Base-by-base conservation (phyloP, 2,329 filamentous ascomycete genomes). In the Pseudogymnoascus sp. region DNA sequence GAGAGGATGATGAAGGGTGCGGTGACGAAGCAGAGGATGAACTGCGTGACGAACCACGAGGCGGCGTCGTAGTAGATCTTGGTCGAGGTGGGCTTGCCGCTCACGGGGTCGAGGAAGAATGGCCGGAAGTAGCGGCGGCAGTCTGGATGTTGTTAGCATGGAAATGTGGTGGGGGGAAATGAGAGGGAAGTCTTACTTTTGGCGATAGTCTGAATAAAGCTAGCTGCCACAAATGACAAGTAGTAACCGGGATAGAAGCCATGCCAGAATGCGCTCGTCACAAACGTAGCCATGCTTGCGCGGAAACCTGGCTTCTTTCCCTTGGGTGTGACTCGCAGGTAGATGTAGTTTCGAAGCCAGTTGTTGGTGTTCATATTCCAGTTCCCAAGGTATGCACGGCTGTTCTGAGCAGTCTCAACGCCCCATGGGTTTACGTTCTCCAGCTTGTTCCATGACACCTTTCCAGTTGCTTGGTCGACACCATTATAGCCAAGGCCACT, bases 351-450 rank as follows among this genome's bases (percentile, higher is more conserved):
- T 55, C 92, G 85, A 64, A 99, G 79, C 94, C 94, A 99, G 70
- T 90, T 86, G 74, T 97, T 99, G 10, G 94, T 99, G 75, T 97
- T 97, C 78, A 97, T 96, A 74, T 99, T 99, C 94, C 94, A 99
- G 70, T 86, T 89, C 58, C 87, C 93, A 2, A 99, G 82, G 70
- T 94, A 97, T 1, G 85, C 92, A 61, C 93, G 87, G n/a, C 90
- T 89, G 73, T 97, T 99, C 75, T 97, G 92, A 0, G 93, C 94
- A 0, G 85, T 81, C 76, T 99, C 94, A 29, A 99, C 89, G 2
- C 84, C 85, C 81, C 86, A 87, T 0, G 94, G 89, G 67, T 89
- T 86, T 67, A 99, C 90, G 71, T 99, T 99, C 68, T 90, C 88
- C 15, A 97, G 79, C 29, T 93, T 86, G 71, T 96, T 87, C 89